Evolutionary conservation across 2,329 filamentous ascomycete species (phyloP), one percentile per base, ranked within the genome.

Genomic region (Gaeumannomyces sp.): DNA sequence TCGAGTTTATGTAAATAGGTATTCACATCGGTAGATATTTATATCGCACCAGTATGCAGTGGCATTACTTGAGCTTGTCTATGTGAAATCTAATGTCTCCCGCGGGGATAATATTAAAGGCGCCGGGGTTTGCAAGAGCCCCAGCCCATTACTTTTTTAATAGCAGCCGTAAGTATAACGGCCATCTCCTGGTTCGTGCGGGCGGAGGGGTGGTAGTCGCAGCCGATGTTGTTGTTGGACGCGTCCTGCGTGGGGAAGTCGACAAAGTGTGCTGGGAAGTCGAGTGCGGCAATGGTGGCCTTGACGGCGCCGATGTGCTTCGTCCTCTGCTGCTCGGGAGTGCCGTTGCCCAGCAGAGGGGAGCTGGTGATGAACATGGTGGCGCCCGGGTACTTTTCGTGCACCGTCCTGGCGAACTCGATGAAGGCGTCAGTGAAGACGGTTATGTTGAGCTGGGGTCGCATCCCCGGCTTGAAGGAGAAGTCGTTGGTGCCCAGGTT

Each of bases 401-500:
- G 71, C 28, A 80, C 72, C 13, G 62, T 70, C 29, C 71, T 67
- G n/a, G 74, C 72, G 38, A 79, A 76, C 10, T 68, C 66, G 33
- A 73, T 70, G 10, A 76, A 66, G 2, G 72, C 76, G 1, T 68
- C 67, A 8, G 71, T 71, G 53, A 74, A 72, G 0, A 69, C 65
- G 6, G 67, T 62, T 2, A 71, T 68, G 63, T 76, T 64, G 31
- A 76, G 68, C n/a, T 70, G 70, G 10, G 71, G 67, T 2, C 74
- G 71, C 10, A 70, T 69, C 33, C 67, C 68, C 14, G 73, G 68
- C 68, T 78, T 16, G 25, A 57, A 79, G 58, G 72, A 71, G 66
- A 78, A 79, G 69, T 79, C 77, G 65, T 80, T 80, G 59, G 77
- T 80, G 38, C 77, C 78, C 0, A 80, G 74, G 65, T 78, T 78